phyloP scores from a whole-genome alignment of 805 yeast genomes.

The Pichia manshurica region DNA sequence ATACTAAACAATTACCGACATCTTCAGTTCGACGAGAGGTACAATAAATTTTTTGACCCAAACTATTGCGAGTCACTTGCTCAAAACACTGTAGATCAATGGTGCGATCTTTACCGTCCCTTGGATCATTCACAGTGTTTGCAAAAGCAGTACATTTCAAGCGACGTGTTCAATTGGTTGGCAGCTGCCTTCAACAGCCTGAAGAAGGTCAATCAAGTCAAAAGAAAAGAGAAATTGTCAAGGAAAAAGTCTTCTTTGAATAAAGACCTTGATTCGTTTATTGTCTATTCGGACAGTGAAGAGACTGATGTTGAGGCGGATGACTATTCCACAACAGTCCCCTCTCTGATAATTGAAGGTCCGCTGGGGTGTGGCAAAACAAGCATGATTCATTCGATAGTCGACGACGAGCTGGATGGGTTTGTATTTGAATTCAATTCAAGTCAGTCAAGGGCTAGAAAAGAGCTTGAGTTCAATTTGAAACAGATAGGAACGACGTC shows the following conservation, averaged over 20 bases:
- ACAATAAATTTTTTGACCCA: constrained; percentile 10
- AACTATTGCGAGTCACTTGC: not conserved
- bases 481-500: constrained; percentile 83
- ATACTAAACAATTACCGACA: constrained; percentile 7
- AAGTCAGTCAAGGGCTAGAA: constrained; percentile 65
- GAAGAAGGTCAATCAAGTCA: constrained; percentile 25
- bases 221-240: constrained; percentile 21
- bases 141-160: constrained; percentile 25
- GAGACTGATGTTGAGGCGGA: constrained; percentile 28
- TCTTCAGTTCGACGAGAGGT: constrained; percentile 11
- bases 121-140: constrained; percentile 30
- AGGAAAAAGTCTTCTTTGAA: constrained; percentile 17
- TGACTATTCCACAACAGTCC: constrained; percentile 37
- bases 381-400: constrained; percentile 61
- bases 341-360: constrained; percentile 64
- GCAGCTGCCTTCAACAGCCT: constrained; percentile 32
- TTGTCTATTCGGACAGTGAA: constrained; percentile 32
- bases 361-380: constrained; percentile 75
- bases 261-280: constrained; percentile 32
- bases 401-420: constrained; percentile 51
- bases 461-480: constrained; percentile 58
- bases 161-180: constrained; percentile 36
- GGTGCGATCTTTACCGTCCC: constrained; percentile 45
- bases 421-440: constrained; percentile 79
- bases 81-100: constrained; percentile 21